Base-by-base conservation (phyloP, 2,329 filamentous ascomycete genomes). In the Stagonosporopsis rhizophila region DNA sequence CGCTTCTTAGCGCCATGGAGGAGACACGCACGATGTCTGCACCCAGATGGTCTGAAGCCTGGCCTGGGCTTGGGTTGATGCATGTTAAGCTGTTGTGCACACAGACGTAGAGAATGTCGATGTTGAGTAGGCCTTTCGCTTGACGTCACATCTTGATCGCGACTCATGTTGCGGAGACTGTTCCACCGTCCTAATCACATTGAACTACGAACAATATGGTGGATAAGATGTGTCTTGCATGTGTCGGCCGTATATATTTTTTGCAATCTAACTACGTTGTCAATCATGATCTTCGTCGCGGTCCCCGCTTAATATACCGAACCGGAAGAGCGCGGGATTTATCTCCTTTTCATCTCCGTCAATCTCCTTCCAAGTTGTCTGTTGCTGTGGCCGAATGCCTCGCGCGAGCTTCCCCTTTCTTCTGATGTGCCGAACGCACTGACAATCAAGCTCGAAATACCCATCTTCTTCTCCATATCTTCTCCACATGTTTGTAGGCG, bases 401-500 rank as follows among this genome's bases (percentile, higher is more conserved):
- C 41, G 52, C 46, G 37, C 46, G 37, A 56, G 15, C 15, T 19
- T 15, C 47, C 37, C 53, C 25, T 56, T 34, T 34, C 17, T 6
- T 38, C 22, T 28, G n/a, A 35, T 44, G 4, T 15, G 28, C 22
- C 7, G 19, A 19, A 22, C 34, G 53, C 47, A 38, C 53, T 17
- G 42, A 32, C 42, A 23, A 6, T 14, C 46, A 20, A 46, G 22
- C 37, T 17, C 27, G 27, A 19, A 9, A 44, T 22, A 34, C 39
- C 6, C 19, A 22, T 12, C 8, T 22, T n/a, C n/a, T n/a, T n/a
- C 17, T 39, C 37, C 23, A n/a, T 32, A 12, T 51, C 15, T 42
- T 46, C 44, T 47, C 47, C 42, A 56, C 53, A 48, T 20, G 28
- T 56, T 39, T 37, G 20, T 37, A 39, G 37, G 47, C 53, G 42